Conservation (phyloP, 441 rosid species). For the Codiaeum variegatum region DNA sequence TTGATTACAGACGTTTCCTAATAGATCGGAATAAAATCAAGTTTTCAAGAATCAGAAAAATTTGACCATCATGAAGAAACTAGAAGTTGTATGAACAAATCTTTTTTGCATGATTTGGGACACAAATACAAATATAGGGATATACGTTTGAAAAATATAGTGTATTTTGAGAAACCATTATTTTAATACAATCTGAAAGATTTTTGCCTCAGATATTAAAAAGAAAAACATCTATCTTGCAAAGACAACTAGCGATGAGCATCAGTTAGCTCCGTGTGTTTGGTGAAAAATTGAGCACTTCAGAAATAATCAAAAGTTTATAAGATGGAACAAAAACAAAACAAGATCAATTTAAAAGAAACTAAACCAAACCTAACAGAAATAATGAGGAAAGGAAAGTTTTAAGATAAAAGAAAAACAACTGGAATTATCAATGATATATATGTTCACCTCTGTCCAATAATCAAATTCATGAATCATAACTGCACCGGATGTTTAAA, state of each 20-base stretch:
- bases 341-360: too few relatives aligned
- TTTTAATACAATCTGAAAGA: neutral
- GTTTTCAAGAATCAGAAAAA: neutral
- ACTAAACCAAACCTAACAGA: too few relatives aligned
- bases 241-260: neutral
- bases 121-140: neutral
- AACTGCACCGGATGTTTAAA: too few relatives aligned
- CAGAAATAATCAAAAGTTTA: too few relatives aligned
- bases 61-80: neutral
- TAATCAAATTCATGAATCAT: too few relatives aligned
- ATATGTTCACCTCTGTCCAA: too few relatives aligned
- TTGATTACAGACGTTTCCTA: neutral
- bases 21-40: neutral
- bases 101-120: neutral
- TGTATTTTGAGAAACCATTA: neutral
- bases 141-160: neutral
- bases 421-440: too few relatives aligned
- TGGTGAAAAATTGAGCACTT: too few relatives aligned
- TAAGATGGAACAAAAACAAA: too few relatives aligned
- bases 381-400: too few relatives aligned
- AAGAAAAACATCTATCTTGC: neutral
- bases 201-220: neutral
- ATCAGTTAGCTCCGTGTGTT: too few relatives aligned
- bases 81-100: neutral
- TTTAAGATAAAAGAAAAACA: too few relatives aligned